A percentile compares a stretch with the other conserved stretches of the same genome.
Conservation (phyloP, 768 basidiomycete genomes). For the Kwoniella sp. region DNA sequence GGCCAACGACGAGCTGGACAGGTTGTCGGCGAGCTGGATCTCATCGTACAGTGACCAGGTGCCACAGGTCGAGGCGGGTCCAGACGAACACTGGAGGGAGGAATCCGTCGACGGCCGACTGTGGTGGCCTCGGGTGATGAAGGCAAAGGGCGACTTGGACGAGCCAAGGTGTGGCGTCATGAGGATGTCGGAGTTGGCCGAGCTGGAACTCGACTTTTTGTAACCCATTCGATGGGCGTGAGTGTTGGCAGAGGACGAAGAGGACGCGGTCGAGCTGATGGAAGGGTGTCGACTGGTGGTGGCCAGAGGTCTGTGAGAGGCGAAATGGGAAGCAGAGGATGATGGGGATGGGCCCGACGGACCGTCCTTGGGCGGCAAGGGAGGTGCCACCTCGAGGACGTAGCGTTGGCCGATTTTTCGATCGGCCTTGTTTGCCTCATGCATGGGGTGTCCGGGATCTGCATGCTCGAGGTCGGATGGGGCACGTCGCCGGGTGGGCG, state of each 20-base stretch:
- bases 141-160: not conserved
- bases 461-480: too few species aligned
- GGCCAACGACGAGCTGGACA: not conserved
- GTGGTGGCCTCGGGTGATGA: not conserved
- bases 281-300: too few species aligned
- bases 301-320: too few species aligned
- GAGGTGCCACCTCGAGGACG: slow-evolving; percentile 9
- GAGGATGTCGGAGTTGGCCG: slow-evolving; percentile 5
- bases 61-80: slow-evolving; percentile 4
- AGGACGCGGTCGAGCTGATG: not conserved
- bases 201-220: slow-evolving; percentile 1
- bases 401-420: not conserved
- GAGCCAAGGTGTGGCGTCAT: not conserved
- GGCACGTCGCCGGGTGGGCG: too few species aligned
- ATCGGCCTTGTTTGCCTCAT: too few species aligned
- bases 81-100: not conserved
- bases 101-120: slow-evolving; percentile 2
- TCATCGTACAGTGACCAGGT: slow-evolving; percentile 26
- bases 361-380: not conserved
- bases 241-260: not conserved
- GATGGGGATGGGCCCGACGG: not conserved
- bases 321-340: slow-evolving; percentile 1
- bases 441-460: too few species aligned
- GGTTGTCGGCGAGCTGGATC: slow-evolving; percentile 6
- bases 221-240: not conserved